Base-by-base conservation (phyloP, 768 basidiomycete genomes). In the Mycena rosella region DNA sequence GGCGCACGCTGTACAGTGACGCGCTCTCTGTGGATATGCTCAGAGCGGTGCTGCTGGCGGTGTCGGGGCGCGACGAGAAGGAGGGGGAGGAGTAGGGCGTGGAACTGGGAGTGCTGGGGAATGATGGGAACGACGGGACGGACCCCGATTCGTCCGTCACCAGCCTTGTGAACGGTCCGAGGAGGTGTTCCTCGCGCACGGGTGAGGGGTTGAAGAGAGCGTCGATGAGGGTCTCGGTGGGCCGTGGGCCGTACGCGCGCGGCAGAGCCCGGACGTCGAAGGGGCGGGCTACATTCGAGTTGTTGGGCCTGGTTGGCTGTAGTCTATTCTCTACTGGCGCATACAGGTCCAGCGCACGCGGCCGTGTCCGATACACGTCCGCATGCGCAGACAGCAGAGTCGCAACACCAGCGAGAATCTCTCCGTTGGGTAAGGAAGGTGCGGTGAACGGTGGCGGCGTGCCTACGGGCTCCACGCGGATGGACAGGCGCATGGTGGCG, bases 151-250 rank as follows among this genome's bases (percentile, higher is more conserved):
- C 69, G 24, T 55, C 45, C 45, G 32, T 62, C 38, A 67, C 56
- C 27, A 70, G 56, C 51, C 22, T 53, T 24, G 84, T 85, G 67
- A 86, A 85, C 9, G 85, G 85, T 29, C 76, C 81, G 65, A 83
- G 80, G 26, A 77, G 74, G 18, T 71, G 69, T 65, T 72, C 73
- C 34, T 84, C 81, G 4, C 80, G 80, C 13, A 86, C 86, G 1
- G 82, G 84, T 1, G 84, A 83, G 1, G 93, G 93, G 71, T 95
- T 95, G 75, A 95, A 95, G 18, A 95, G 76, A 3, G 91, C 88
- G 58, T 95, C 93, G 73, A 95, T 94, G 34, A 95, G 83, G 36
- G 83, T 82, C 76, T 93, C 92, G 0, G 93, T 94, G 13, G 88
- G 87, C 47, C 86, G 86, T 3, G 89, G 85, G 0, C 91, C 89